These are phyloP conservation scores for Maudiozyma bulderi DNA, from an alignment of 805 yeast species.

Conservation along the genomic window DNA sequence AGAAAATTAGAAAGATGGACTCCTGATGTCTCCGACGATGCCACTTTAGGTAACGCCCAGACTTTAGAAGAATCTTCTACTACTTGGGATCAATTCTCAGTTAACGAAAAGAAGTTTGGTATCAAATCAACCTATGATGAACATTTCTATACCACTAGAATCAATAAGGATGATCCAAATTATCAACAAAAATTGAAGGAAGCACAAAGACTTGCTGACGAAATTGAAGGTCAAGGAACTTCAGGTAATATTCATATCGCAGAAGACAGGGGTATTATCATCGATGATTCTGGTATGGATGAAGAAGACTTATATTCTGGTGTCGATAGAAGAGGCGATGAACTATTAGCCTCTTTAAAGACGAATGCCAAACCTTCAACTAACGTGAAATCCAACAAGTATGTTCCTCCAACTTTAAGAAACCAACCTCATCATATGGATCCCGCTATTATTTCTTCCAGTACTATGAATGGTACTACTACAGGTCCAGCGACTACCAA, in stretches of 20 bases:
- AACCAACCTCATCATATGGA: slow-evolving; percentile 28
- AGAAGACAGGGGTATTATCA: slow-evolving; percentile 75
- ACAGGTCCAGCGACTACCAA: neutral
- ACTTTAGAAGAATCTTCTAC: slow-evolving; percentile 31
- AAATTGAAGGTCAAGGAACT: slow-evolving; percentile 59
- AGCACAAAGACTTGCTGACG: slow-evolving; percentile 75
- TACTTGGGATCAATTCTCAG: slow-evolving; percentile 89
- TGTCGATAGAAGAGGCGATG: slow-evolving; percentile 49
- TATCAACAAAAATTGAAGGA: slow-evolving; percentile 51
- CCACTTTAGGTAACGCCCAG: slow-evolving; percentile 9
- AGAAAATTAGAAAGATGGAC: slow-evolving; percentile 79
- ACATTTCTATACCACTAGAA: slow-evolving; percentile 73
- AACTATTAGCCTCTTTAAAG: slow-evolving; percentile 26
- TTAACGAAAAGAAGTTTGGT: slow-evolving; percentile 83
- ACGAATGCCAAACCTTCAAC: slow-evolving; percentile 20
- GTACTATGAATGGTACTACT: slow-evolving; percentile 6
- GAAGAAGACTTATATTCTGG: slow-evolving; percentile 97
- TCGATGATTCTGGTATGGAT: slow-evolving; percentile 81
- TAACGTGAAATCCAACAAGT: slow-evolving; percentile 26
- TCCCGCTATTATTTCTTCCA: slow-evolving; percentile 29
- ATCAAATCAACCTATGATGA: slow-evolving; percentile 77
- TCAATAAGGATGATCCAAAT: slow-evolving; percentile 63
- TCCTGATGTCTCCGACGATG: slow-evolving; percentile 43
- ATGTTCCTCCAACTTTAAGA: slow-evolving; percentile 28
- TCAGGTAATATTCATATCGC: slow-evolving; percentile 73